These are phyloP conservation scores for Xylariaceae sp. DNA, from an alignment of 2,329 filamentous ascomycete genomes.

Conservation along the genomic window DNA sequence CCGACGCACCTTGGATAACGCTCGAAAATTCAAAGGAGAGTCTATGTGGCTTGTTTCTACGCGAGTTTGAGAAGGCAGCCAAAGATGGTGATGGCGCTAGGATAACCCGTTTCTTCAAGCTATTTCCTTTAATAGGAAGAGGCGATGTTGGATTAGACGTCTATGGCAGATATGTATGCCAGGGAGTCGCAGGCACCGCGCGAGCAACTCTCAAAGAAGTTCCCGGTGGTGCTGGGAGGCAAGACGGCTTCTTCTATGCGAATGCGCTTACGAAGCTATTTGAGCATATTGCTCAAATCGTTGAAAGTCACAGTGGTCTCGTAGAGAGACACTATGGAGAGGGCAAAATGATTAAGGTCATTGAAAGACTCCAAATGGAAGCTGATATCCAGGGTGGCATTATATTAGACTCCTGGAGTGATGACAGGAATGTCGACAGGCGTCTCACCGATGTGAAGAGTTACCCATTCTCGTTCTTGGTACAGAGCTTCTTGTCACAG, in stretches of 20 bases:
- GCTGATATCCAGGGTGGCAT: constrained; percentile 97
- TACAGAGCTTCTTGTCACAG: constrained; percentile 86
- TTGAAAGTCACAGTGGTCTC: constrained; percentile 87
- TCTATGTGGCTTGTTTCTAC: constrained; percentile 85
- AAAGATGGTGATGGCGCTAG: constrained; percentile 85
- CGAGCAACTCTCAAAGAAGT: constrained; percentile 79
- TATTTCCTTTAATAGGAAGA: constrained; percentile 92
- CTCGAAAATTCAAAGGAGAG: constrained; percentile 87
- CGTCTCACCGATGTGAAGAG: constrained; percentile 95
- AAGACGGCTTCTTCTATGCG: constrained; percentile 89
- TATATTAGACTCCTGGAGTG: constrained; percentile 92
- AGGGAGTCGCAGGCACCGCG: constrained; percentile 86
- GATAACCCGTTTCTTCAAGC: constrained; percentile 96
- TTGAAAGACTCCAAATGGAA: constrained; percentile 90
- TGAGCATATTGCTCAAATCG: constrained; percentile 96
- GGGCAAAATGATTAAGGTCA: constrained; percentile 93
- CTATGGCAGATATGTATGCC: constrained; percentile 94
- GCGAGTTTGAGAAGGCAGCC: constrained; percentile 94
- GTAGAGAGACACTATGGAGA: constrained; percentile 93
- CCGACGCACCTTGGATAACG: constrained; percentile 86
- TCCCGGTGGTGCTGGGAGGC: constrained; percentile 63
- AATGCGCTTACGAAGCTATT: constrained; percentile 90
- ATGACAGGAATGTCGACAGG: constrained; percentile 84
- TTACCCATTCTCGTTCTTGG: constrained; percentile 95
- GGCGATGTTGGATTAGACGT: constrained; percentile 91